Conservation (phyloP, 83 land plant species). For the Thuja plicata region DNA sequence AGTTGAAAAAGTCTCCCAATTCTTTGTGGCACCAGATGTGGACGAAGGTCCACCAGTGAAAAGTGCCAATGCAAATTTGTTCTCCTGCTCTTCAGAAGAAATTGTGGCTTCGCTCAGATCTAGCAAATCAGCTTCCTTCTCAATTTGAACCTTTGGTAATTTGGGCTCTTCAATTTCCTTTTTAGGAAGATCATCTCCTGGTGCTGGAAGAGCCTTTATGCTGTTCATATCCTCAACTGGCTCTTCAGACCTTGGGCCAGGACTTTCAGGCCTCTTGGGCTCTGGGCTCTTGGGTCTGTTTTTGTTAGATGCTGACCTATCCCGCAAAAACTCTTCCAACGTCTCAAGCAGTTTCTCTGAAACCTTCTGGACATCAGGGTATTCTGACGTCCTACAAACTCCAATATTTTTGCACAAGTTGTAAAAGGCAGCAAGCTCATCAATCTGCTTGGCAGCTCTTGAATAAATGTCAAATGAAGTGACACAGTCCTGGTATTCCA, state of each 20-base stretch:
- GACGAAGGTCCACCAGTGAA: conserved; percentile 46
- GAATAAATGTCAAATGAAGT: conserved; percentile 82
- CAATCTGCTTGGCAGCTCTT: conserved; percentile 80
- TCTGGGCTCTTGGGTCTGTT: conserved; percentile 14
- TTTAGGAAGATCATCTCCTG: conserved; percentile 30
- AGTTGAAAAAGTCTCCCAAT: conserved; percentile 70
- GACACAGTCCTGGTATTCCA: conserved; percentile 80
- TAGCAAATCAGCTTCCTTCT: conserved; percentile 50
- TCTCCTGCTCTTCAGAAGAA: conserved; percentile 74
- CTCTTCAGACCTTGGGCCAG: conserved; percentile 27
- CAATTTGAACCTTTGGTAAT: conserved; percentile 11
- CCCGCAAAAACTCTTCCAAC: conserved; percentile 78
- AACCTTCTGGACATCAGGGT: conserved; percentile 77
- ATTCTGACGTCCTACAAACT: conserved; percentile 77
- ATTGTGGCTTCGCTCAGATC: conserved; percentile 54
- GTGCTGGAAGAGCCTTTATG: conserved; percentile 84
- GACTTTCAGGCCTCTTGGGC: conserved; percentile 31
- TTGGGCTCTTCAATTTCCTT: conserved; percentile 19
- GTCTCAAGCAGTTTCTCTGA: conserved; percentile 80
- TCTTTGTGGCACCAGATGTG: conserved; percentile 29
- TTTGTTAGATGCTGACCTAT: conserved; percentile 18
- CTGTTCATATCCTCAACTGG: conserved; percentile 62
- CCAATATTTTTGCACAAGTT: conserved; percentile 75
- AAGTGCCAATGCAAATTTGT: conserved; percentile 78
- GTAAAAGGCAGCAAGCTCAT: conserved; percentile 78